phyloP scores from a whole-genome alignment of 1,139 yeast genomes.

The Candida albicans region DNA sequence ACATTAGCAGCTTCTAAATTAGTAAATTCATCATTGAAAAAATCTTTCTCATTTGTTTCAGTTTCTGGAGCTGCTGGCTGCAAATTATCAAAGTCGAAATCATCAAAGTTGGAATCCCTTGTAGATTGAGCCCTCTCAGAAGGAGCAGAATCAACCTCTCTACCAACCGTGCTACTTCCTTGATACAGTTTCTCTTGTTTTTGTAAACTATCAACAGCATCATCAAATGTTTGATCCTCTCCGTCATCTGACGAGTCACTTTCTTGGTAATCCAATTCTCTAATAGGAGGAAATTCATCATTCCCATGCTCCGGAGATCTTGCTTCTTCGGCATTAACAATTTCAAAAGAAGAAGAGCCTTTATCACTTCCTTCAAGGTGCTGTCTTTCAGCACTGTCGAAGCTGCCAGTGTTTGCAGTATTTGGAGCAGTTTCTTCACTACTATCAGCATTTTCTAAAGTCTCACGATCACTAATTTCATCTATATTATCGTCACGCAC shows the following conservation, averaged over 20 bases:
- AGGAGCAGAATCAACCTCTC: constrained; percentile 9
- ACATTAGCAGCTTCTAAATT: constrained; percentile 47
- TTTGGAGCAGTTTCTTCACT: constrained; percentile 19
- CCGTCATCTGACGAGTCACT: constrained; percentile 45
- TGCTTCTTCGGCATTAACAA: constrained; percentile 53
- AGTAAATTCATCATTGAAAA: constrained; percentile 41
- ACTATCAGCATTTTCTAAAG: constrained; percentile 40
- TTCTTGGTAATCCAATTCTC: constrained; percentile 62
- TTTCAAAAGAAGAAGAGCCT: constrained; percentile 50
- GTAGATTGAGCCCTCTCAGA: constrained; percentile 1
- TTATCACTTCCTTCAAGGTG: constrained; percentile 38
- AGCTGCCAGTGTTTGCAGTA: constrained; percentile 17
- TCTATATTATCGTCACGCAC: constrained; percentile 73
- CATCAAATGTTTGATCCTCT: constrained; percentile 36
- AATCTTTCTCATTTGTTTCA: constrained; percentile 20
- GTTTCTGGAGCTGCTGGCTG: constrained; percentile 38
- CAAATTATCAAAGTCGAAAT: constrained; percentile 42
- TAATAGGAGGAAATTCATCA: constrained; percentile 71
- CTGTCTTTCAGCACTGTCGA: constrained; percentile 16
- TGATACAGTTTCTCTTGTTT: background rate
- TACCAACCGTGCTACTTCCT: constrained; percentile 11
- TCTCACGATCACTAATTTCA: constrained; percentile 61
- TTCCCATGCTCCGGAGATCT: constrained; percentile 15
- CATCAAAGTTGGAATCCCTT: constrained; percentile 18
- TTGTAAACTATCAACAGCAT: constrained; percentile 40